phyloP scores from a whole-genome alignment of 768 basidiomycete genomes.

The Rhizopogon roseolus region DNA sequence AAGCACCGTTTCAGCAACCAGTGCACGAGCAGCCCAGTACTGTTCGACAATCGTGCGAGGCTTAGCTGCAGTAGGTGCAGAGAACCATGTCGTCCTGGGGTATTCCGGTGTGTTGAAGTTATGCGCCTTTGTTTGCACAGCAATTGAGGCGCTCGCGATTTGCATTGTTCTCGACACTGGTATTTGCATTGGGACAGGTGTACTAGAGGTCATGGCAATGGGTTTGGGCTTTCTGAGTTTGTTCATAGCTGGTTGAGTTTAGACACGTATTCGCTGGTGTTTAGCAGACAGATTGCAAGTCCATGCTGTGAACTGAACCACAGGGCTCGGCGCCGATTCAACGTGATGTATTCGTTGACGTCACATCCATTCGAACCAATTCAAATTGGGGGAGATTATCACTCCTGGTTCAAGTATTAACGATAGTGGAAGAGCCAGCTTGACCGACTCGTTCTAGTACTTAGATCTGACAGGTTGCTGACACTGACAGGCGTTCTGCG shows the following conservation, averaged over 20 bases:
- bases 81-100: constrained; percentile 13
- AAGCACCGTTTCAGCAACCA: constrained; percentile 61
- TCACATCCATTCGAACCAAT: no score
- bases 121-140: not conserved
- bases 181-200: not conserved
- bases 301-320: no score
- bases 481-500: no score
- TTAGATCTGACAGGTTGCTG: no score
- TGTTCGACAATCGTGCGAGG: constrained; percentile 38
- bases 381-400: no score
- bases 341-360: no score
- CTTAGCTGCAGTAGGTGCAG: constrained; percentile 13
- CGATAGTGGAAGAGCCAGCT: no score
- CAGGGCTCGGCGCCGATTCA: no score
- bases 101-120: not conserved
- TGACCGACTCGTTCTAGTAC: no score
- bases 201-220: not conserved
- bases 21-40: constrained; percentile 66
- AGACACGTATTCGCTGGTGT: not conserved
- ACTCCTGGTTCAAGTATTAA: no score
- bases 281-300: no score
- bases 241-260: constrained; percentile 17
- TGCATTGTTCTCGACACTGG: constrained; percentile 27
- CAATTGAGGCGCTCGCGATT: constrained; percentile 13
- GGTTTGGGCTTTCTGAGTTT: constrained; percentile 18